These are phyloP conservation scores for Cercospora beticola DNA, from an alignment of 2,329 filamentous ascomycete species.

Conservation along the genomic window DNA sequence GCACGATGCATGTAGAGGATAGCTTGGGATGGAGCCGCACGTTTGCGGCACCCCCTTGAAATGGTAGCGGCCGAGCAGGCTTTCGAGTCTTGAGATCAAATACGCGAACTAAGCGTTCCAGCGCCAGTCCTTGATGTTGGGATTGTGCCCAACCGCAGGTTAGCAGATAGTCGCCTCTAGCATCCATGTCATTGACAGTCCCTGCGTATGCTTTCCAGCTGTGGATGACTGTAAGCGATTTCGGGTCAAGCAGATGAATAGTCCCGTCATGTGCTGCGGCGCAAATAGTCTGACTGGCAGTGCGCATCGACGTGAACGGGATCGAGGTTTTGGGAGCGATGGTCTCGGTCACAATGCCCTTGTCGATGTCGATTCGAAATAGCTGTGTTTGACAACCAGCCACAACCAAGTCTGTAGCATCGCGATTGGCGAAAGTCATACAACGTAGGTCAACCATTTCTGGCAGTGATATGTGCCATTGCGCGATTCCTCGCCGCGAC, in stretches of 20 bases:
- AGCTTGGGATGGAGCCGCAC: conserved; percentile 96
- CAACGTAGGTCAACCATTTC: conserved; percentile 86
- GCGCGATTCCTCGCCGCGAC: conserved; percentile 73
- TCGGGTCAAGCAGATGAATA: conserved; percentile 82
- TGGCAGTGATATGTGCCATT: conserved; percentile 81
- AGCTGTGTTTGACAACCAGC: conserved; percentile 84
- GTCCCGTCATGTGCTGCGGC: conserved; percentile 80
- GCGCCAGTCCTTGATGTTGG: conserved; percentile 74
- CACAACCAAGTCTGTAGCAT: conserved; percentile 77
- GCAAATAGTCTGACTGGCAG: conserved; percentile 80
- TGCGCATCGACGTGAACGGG: conserved; percentile 92
- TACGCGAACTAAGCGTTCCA: conserved; percentile 91
- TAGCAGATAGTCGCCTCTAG: conserved; percentile 89
- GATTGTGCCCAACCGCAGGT: conserved; percentile 91
- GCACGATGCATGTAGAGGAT: conserved; percentile 90
- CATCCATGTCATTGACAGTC: conserved; percentile 94
- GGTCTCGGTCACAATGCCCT: conserved; percentile 47
- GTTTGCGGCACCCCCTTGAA: conserved; percentile 86
- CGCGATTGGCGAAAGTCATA: conserved; percentile 92
- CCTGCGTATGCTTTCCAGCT: conserved; percentile 88
- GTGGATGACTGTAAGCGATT: conserved; percentile 74
- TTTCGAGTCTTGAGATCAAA: conserved; percentile 91
- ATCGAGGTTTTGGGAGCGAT: conserved; percentile 30
- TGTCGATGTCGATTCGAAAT: conserved; percentile 70
- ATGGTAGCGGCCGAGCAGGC: conserved; percentile 87